Percentiles rank a stretch among this genome's conserved stretches.
phyloP scores from a whole-genome alignment of 148 eudicot genomes.

The Rhododendron ovatum region DNA sequence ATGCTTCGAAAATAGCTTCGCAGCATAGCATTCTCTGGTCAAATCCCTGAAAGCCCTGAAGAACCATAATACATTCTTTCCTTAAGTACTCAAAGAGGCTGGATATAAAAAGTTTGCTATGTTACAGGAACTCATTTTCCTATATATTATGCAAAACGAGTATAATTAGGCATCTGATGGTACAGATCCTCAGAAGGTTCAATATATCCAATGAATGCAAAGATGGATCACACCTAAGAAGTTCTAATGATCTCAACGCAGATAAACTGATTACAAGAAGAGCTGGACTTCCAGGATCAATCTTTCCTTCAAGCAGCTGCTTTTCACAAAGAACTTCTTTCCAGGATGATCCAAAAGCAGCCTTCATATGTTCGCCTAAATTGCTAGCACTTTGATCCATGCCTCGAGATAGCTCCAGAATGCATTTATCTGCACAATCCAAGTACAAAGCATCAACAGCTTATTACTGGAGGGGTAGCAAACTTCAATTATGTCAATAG shows the following conservation, averaged over 20 bases:
- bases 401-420: conserved; percentile 49
- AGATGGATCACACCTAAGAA: conserved; percentile 55
- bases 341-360: conserved; percentile 69
- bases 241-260: conserved; percentile 79
- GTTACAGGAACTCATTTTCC: background rate
- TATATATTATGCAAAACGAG: background rate
- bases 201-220: background rate
- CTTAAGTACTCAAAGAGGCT: conserved; percentile 2
- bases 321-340: conserved; percentile 63
- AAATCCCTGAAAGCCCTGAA: conserved; percentile 71
- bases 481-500: background rate
- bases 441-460: background rate
- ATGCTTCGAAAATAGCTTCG: conserved; percentile 93
- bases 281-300: conserved; percentile 85
- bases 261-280: conserved; percentile 70
- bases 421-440: conserved; percentile 52
- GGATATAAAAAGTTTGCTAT: background rate
- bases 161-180: background rate
- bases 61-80: background rate
- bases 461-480: background rate
- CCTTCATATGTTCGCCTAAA: conserved; percentile 57
- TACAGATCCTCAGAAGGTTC: background rate
- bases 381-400: conserved; percentile 42
- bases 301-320: conserved; percentile 52
- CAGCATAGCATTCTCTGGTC: conserved; percentile 78